Base-by-base conservation (phyloP, 345 rosid species). In the Nephelium lappaceum region DNA sequence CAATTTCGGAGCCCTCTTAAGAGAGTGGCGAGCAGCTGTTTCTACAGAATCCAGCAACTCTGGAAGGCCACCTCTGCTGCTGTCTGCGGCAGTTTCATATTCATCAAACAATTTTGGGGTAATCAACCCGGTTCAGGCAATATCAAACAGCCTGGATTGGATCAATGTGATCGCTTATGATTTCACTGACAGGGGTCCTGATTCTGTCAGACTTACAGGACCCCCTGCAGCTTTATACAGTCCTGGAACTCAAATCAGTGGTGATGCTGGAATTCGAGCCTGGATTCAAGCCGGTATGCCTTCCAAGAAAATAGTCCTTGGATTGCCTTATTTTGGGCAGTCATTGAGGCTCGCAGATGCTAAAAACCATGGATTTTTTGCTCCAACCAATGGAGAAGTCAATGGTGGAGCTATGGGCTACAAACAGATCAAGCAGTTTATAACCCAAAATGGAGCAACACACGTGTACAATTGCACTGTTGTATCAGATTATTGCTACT, bases 201-300 rank as follows among this genome's bases (percentile, higher is more conserved):
- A 57, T 57, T 18, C 23, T 57, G 23, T 19, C 3, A 18, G 24
- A n/a, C 21, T 57, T 0, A 57, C 62, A 0, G 91, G 91, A 9
- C 83, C 88, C 4, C 86, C 78, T 0, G 96, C 98, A 0, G 88
- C 92, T 14, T 70, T 91, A 12, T 91, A 78, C 77, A 88, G 90
- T 69, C 91, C 93, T 23, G 83, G 78, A n/a, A 86, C 78, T 15
- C 80, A 71, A 69, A 62, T 84, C 4, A 91, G 91, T 62, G 94
- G 95, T 0, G 88, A 90, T 51, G 81, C 81, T 1, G 98, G 97
- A 61, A 81, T 84, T 57, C 67, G 42, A 5, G 74, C 88, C 5
- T 93, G 98, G 98, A 78, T 81, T 10, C 77, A 75, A 62, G 84
- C 93, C 0, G 93, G 92, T 5, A 73, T 89, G 78, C 84, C 91